Base-by-base conservation (phyloP, 352 stramenopile species). In the Globisporangium uncinulatum region DNA sequence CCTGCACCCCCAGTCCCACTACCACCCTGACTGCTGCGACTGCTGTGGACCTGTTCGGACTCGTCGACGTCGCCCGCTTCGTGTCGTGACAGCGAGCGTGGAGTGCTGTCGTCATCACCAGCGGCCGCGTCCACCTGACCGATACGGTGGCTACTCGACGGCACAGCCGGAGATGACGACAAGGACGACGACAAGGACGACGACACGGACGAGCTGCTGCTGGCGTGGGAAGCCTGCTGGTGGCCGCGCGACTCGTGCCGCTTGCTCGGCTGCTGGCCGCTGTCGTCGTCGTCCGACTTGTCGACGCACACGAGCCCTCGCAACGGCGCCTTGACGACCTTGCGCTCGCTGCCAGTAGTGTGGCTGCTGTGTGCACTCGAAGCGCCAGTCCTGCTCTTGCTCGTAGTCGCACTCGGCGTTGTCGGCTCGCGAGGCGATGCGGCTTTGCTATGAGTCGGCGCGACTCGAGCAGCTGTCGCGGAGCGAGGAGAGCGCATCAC, bases 401-500 rank as follows among this genome's bases (percentile, higher is more conserved):
- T 53, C 29, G 24, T 4, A 7, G 8, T 31, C 21, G 49, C 7
- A 11, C 19, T 56, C 8, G 29, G 14, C 7, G 31, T 48, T 7
- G 43, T 17, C n/a, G 43, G n/a, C 4, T 24, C 31, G 4, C 48
- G 24, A 24, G 48, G 48, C 9, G 55, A 61, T 15, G 37, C 39
- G 1, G 42, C 43, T 3, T 20, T 51, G 11, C 19, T 48, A n/a
- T n/a, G 43, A 31, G n/a, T n/a, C n/a, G n/a, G n/a, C n/a, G n/a
- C n/a, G n/a, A n/a, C n/a, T n/a, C n/a, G n/a, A n/a, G 56, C 34
- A 6, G 46, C 34, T 11, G 20, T 51, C 51, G 29, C 41, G 14
- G 59, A 42, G 31, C 61, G 56, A 14, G 78, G 70, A 6, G 71
- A 76, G 15, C 78, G 74, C 65, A 85, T 76, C 9, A 82, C 53